Evolutionary conservation across 768 basidiomycete species (phyloP).

Genomic region (Mycena crocata): DNA sequence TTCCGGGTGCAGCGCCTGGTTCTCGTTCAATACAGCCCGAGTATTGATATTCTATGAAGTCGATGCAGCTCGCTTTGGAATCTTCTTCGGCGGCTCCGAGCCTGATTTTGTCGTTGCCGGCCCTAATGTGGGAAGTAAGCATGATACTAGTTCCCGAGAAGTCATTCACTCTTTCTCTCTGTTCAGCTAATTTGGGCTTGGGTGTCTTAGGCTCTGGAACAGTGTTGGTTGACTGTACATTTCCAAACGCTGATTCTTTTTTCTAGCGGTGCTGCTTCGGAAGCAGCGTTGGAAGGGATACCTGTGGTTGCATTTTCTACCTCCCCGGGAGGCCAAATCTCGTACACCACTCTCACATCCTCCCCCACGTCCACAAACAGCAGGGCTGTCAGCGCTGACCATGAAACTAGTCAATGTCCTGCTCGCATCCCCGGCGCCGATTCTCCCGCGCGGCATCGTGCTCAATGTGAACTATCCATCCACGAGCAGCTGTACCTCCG

Average conservation of each 20-base stretch:
- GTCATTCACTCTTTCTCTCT: not conserved
- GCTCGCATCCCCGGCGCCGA: conserved; percentile 44
- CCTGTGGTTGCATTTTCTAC: conserved; percentile 24
- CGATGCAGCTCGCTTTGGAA: conserved; percentile 52
- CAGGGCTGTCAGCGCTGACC: conserved; percentile 53
- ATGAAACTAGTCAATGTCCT: conserved; percentile 51
- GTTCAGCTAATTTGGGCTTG: conserved; percentile 48
- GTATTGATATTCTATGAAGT: conserved; percentile 29
- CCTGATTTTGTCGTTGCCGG: conserved; percentile 62
- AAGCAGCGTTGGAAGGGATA: conserved; percentile 60
- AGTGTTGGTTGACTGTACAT: conserved; percentile 44
- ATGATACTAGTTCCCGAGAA: not conserved
- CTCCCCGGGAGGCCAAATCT: conserved; percentile 47
- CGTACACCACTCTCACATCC: conserved; percentile 60
- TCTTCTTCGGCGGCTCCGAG: conserved; percentile 50
- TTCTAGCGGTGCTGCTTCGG: conserved; percentile 60
- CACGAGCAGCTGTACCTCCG: conserved; percentile 50
- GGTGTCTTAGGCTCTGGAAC: conserved; percentile 54
- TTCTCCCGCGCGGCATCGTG: conserved; percentile 54
- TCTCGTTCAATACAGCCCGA: not conserved
- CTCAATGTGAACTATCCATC: conserved; percentile 63
- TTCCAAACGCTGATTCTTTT: not conserved
- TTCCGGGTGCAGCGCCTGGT: conserved; percentile 48
- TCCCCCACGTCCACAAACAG: conserved; percentile 48
- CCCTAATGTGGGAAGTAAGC: conserved; percentile 58